Evolutionary conservation across 768 basidiomycete genomes (phyloP).

Genomic region (Suillus clintonianus): DNA sequence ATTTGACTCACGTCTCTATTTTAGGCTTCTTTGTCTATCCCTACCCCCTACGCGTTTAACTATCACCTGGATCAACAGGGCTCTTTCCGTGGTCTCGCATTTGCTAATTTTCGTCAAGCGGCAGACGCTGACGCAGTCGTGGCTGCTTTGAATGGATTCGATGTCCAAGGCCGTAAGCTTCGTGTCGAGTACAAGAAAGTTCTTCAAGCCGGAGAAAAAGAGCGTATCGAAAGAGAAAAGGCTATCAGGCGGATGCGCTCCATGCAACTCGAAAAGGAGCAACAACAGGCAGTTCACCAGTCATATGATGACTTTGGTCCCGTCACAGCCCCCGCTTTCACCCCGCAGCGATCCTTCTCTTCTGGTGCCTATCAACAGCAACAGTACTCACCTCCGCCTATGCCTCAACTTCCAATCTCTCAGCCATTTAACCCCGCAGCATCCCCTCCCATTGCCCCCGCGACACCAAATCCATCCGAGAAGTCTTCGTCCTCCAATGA

Average conservation of each 20-base stretch:
- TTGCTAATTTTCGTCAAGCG: slow-evolving; percentile 95
- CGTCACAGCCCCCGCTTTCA: slow-evolving; percentile 54
- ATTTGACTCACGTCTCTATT: slow-evolving; percentile 12
- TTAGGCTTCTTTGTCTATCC: slow-evolving; percentile 88
- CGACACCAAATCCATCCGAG: slow-evolving; percentile 65
- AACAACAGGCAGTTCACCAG: slow-evolving; percentile 45
- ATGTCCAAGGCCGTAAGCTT: slow-evolving; percentile 94
- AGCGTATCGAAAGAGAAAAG: slow-evolving; percentile 97
- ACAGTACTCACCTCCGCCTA: slow-evolving; percentile 66
- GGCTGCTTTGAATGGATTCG: slow-evolving; percentile 93
- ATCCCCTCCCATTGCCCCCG: slow-evolving; percentile 55
- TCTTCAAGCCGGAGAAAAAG: slow-evolving; percentile 98
- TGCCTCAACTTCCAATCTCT: slow-evolving; percentile 41
- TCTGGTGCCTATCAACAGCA: slow-evolving; percentile 60
- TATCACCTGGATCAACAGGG: slow-evolving; percentile 97
- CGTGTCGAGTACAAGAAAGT: slow-evolving; percentile 99
- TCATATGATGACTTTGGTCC: slow-evolving; percentile 78
- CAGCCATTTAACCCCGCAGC: slow-evolving; percentile 45
- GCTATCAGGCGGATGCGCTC: slow-evolving; percentile 97
- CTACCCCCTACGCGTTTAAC: slow-evolving; percentile 98
- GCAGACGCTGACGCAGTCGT: slow-evolving; percentile 94
- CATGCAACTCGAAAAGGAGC: slow-evolving; percentile 92
- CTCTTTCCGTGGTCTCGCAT: slow-evolving; percentile 95
- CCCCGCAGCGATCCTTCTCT: slow-evolving; percentile 75
- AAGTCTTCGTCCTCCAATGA: slow-evolving; percentile 65